These are phyloP conservation scores for Candida orba DNA, from an alignment of 805 yeast species.

Conservation along the genomic window DNA sequence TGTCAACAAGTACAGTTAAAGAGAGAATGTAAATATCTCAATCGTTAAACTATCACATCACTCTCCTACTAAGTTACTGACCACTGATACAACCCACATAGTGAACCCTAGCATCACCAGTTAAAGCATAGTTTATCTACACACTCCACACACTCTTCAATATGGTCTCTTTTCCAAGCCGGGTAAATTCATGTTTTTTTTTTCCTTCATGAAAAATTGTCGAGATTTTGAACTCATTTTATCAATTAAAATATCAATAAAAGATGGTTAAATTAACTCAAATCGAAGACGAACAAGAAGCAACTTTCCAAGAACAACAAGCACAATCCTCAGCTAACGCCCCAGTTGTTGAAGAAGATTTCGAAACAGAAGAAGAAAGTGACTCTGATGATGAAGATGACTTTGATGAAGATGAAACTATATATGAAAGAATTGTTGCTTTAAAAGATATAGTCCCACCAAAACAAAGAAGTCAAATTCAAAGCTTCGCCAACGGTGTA, in stretches of 20 bases:
- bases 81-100: too few species aligned
- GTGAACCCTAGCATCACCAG: too few species aligned
- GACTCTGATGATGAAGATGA: conserved; percentile 26
- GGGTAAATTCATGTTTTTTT: neutral
- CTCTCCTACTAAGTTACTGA: too few species aligned
- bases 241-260: neutral
- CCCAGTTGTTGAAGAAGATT: conserved; percentile 33
- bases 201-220: neutral
- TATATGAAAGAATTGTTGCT: conserved; percentile 83
- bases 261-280: conserved; percentile 71
- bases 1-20: too few species aligned
- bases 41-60: too few species aligned
- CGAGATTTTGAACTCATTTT: too few species aligned
- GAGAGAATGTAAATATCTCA: too few species aligned
- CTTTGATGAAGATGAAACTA: conserved; percentile 69
- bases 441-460: conserved; percentile 90
- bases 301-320: conserved; percentile 22
- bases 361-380: conserved; percentile 44
- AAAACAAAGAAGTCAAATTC: conserved; percentile 55
- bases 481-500: conserved; percentile 25
- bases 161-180: too few species aligned
- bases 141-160: too few species aligned
- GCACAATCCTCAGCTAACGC: conserved; percentile 30
- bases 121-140: too few species aligned
- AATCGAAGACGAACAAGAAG: conserved; percentile 48